Base-by-base conservation (phyloP, 2,329 filamentous ascomycete species). In the Fusarium begoniae region DNA sequence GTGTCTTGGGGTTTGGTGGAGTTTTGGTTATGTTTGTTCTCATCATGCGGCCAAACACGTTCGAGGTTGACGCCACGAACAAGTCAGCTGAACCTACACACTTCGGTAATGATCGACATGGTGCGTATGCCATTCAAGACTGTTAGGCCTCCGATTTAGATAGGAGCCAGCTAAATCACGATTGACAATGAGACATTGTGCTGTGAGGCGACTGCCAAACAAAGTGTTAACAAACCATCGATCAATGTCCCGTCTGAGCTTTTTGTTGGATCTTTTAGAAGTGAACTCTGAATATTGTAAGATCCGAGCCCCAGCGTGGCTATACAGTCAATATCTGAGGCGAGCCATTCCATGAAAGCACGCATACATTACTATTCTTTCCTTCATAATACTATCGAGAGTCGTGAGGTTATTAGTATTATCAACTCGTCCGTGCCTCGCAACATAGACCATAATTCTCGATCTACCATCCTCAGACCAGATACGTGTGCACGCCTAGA, bases 281-380 rank as follows among this genome's bases (percentile, higher is more conserved):
- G 13, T 41, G 6, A 8, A 24, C 8, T 12, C 4, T 17, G 6
- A 2, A 20, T 9, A 0, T 20, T 20, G 4, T 10, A 26, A 1
- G 10, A 24, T 0, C 1, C 14, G 5, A 7, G 9, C 18, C 5
- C 6, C 8, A 0, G 24, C 4, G 4, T 26, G 4, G 8, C 8
- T 1, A 4, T 5, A 1, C 8, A 2, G 8, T 14, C 17, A 20
- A 8, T 14, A 9, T 22, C 24, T 22, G 1, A 47, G 0, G 24
- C 3, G 7, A 5, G 7, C 12, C 12, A 10, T 47, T 26, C 12
- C 18, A 22, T 0, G 5, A 20, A 12, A 18, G 12, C 24, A 14
- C 44, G 5, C 14, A 1, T 26, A 26, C 24, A 18, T 45, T 1
- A 4, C 12, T 2, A 12, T 12, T 18, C 17, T 18, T 45, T 13